Evolutionary conservation across 257 asterid genomes (phyloP).

Genomic region (Nyctanthes arbortristis): DNA sequence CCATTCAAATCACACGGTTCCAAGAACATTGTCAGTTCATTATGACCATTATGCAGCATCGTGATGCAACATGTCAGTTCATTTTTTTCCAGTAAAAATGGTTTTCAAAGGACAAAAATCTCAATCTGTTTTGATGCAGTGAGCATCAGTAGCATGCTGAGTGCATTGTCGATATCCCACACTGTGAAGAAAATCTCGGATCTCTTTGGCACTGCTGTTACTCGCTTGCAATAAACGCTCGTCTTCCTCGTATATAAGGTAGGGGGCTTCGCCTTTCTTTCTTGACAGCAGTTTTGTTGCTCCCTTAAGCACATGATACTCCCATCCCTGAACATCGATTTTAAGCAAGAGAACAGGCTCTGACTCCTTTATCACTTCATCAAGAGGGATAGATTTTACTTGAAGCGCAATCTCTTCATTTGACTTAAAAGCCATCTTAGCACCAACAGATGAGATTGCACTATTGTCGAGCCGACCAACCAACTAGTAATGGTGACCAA

Average conservation of each 20-base stretch:
- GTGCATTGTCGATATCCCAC: conserved; percentile 78
- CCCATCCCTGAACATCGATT: conserved; percentile 99
- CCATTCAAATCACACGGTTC: background rate
- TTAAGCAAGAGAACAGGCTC: conserved; percentile 74
- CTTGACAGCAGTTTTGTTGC: conserved; percentile 80
- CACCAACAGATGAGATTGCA: conserved; percentile 92
- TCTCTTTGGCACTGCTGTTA: conserved; percentile 83
- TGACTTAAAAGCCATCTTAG: conserved; percentile 92
- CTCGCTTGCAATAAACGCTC: conserved; percentile 90
- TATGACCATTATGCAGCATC: conserved; percentile 4
- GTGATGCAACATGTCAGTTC: conserved; percentile 1
- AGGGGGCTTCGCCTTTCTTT: conserved; percentile 85
- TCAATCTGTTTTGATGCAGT: conserved; percentile 81
- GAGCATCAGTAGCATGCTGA: conserved; percentile 88
- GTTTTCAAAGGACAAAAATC: conserved; percentile 1
- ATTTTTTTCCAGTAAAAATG: conserved; percentile 11
- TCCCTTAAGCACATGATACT: conserved; percentile 91
- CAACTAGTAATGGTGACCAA: conserved; percentile 46
- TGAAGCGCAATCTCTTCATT: conserved; percentile 86
- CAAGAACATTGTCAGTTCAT: too few species aligned
- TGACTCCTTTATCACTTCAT: conserved; percentile 61
- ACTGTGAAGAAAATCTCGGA: conserved; percentile 62
- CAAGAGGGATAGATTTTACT: conserved; percentile 80
- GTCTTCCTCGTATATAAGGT: conserved; percentile 94
- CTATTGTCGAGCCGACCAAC: conserved; percentile 98